These are phyloP conservation scores for Aeschynomene evenia DNA, from an alignment of 306 rosid species.

Conservation along the genomic window DNA sequence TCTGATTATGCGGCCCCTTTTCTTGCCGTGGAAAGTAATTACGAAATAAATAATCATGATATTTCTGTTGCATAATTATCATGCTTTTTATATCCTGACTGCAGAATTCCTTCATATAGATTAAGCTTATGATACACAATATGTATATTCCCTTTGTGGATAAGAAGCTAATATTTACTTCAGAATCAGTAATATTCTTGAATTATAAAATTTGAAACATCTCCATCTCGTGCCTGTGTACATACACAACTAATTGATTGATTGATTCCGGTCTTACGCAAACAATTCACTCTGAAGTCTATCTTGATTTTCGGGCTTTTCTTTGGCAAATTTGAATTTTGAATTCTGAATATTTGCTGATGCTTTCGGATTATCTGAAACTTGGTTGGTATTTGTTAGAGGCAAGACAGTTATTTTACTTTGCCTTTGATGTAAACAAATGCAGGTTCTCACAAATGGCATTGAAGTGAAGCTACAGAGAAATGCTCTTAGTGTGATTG, in stretches of 20 bases:
- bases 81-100: not conserved
- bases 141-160: not conserved
- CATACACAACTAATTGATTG: not conserved
- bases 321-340: slow-evolving; percentile 13
- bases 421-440: slow-evolving; percentile 1
- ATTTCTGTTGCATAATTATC: not conserved
- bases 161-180: not conserved
- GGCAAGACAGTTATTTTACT: slow-evolving; percentile 21
- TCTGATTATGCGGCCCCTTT: not conserved
- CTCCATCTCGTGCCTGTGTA: not conserved
- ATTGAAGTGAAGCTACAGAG: slow-evolving; percentile 97
- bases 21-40: not conserved
- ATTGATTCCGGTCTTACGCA: not conserved
- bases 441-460: slow-evolving; percentile 93
- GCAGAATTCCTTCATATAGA: not conserved
- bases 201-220: not conserved
- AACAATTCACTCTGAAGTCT: not conserved
- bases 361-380: not conserved
- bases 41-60: not conserved
- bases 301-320: not conserved
- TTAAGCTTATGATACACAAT: not conserved
- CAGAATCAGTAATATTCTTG: not conserved
- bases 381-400: not conserved
- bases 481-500: slow-evolving; percentile 95
- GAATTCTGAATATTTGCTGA: not conserved